Evolutionary conservation across 176 grass and related monocot genomes (phyloP).

Genomic region (Poa annua): DNA sequence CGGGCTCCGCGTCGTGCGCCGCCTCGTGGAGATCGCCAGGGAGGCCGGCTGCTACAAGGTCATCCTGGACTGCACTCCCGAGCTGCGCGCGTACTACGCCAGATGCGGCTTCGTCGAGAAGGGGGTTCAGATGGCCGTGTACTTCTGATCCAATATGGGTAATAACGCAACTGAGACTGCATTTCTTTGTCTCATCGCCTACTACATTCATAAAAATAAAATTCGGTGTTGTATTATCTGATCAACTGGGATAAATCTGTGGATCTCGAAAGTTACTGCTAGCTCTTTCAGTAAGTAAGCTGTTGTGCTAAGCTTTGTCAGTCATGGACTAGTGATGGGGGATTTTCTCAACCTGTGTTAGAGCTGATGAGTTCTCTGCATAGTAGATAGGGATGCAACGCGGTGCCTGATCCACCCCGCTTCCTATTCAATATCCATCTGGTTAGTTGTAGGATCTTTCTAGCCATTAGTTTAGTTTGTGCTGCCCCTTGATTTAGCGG

Average conservation of each 20-base stretch:
- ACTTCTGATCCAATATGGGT: slow-evolving; percentile 62
- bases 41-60: slow-evolving; percentile 83
- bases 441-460: no score
- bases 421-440: no score
- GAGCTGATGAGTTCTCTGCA: neutral
- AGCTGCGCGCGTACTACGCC: slow-evolving; percentile 71
- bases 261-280: neutral
- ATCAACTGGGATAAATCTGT: neutral
- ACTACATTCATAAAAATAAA: neutral
- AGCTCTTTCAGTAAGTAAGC: no score
- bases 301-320: neutral
- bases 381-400: no score
- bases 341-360: neutral
- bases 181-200: neutral
- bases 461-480: no score
- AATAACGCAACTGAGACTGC: neutral
- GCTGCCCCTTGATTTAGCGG: no score
- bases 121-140: slow-evolving; percentile 87
- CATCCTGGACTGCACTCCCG: slow-evolving; percentile 81
- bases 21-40: slow-evolving; percentile 70
- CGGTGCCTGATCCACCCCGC: no score
- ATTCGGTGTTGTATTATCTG: neutral
- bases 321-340: neutral
- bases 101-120: slow-evolving; percentile 87
- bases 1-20: slow-evolving; percentile 57